Evolutionary conservation across 2,329 filamentous ascomycete species (phyloP).

Genomic region (Alternaria viburni): DNA sequence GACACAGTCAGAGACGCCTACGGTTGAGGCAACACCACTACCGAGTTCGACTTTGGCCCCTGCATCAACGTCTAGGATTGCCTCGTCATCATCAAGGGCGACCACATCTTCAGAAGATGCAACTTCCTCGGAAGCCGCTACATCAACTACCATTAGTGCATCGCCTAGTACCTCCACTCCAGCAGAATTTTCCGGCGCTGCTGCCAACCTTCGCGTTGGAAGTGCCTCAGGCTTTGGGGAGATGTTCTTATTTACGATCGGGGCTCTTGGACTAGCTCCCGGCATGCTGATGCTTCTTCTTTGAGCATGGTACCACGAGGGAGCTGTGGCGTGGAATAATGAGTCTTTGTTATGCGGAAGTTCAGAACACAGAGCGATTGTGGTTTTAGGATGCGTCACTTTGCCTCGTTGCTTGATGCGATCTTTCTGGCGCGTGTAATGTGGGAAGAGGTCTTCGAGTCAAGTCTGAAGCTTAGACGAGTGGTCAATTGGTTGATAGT

Average conservation of each 20-base stretch:
- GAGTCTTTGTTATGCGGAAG: background rate
- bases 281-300: background rate
- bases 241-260: background rate
- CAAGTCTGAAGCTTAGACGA: background rate
- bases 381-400: background rate
- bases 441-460: background rate
- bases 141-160: background rate
- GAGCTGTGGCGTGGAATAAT: background rate
- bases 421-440: background rate
- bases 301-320: background rate
- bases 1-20: constrained; percentile 1
- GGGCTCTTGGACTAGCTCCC: background rate
- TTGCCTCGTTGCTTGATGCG: background rate
- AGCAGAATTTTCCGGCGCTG: background rate
- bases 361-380: background rate
- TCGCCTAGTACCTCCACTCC: background rate
- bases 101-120: background rate
- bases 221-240: background rate
- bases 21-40: background rate
- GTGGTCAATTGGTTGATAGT: background rate
- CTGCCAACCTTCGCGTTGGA: background rate
- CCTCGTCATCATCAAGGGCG: background rate
- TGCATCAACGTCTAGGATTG: background rate
- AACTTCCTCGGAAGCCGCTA: background rate
- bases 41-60: background rate